Percentiles rank a stretch among this genome's conserved stretches.
Conservation (phyloP, 116 monocot species). For the Zostera marina region DNA sequence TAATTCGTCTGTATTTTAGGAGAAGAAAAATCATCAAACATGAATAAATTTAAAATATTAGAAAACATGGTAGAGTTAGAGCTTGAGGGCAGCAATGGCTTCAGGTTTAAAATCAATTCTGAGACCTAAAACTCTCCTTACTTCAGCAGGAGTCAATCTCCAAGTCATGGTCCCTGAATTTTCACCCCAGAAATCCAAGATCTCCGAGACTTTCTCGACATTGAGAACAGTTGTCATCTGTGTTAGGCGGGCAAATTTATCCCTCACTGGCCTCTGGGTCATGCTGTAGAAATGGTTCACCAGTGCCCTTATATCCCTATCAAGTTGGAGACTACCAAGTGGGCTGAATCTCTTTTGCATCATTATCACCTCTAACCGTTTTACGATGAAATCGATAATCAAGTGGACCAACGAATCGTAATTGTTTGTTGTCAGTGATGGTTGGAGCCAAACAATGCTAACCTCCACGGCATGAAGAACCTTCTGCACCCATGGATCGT, state of each 20-base stretch:
- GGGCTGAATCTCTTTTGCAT: constrained; percentile 94
- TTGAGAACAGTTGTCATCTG: constrained; percentile 81
- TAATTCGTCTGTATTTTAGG: too few relatives aligned
- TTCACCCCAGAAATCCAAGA: constrained; percentile 91
- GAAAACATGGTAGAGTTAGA: constrained; percentile 14
- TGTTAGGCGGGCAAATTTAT: constrained; percentile 79
- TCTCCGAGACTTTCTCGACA: constrained; percentile 85
- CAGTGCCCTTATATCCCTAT: constrained; percentile 71
- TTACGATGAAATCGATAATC: constrained; percentile 77
- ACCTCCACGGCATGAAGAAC: constrained; percentile 56
- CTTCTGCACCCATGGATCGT: constrained; percentile 90
- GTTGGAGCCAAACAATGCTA: constrained; percentile 60
- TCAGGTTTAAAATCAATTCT: constrained; percentile 75
- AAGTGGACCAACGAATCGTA: constrained; percentile 70
- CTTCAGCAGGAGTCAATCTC: constrained; percentile 84
- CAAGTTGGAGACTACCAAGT: constrained; percentile 81
- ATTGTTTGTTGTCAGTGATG: constrained; percentile 50
- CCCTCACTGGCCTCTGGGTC: constrained; percentile 78
- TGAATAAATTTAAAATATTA: too few relatives aligned
- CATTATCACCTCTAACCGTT: constrained; percentile 84
- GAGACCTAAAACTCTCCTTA: constrained; percentile 65
- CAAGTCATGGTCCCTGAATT: constrained; percentile 94
- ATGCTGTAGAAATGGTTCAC: constrained; percentile 81
- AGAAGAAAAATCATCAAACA: too few relatives aligned
- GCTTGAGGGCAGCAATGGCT: constrained; percentile 72